Evolutionary conservation across 2,329 filamentous ascomycete species (phyloP), one percentile per base, ranked within the genome.

Genomic region (Stagonosporopsis chrysanthemi): DNA sequence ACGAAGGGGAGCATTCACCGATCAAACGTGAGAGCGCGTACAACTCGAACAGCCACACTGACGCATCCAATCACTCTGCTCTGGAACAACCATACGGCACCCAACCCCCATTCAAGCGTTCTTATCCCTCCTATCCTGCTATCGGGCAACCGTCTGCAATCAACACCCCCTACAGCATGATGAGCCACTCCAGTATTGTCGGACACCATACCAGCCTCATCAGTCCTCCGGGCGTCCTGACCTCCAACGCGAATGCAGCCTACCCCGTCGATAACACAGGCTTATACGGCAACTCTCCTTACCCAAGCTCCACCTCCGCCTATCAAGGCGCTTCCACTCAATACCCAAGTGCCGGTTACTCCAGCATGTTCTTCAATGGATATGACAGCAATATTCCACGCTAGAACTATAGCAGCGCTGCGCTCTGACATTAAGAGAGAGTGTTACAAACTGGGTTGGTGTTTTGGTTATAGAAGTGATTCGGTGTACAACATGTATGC

Each of bases 1-100:
- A 44, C 39, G 54, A 57, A 14, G 54, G 48, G 26, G 54, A 57
- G 23, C 54, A 57, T 19, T 57, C 54, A 26, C 54, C 54, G 8
- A 23, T 52, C 31, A 57, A 57, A 39, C 54, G 48, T 15, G 54
- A 57, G 26, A 49, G 9, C n/a, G 24, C 48, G 12, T 57, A 57
- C 40, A 52, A 28, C 33, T 15, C 48, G 5, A 39, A 38, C 39
- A 43, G 33, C 31, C 54, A 52, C 11, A 31, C 35, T 4, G 43
- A 57, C 17, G 7, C 22, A 6, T 29, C 54, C 2, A 45, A 14
- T 17, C 54, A 57, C 22, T 47, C 54, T 28, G 28, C 44, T n/a
- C 19, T 57, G 4, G 54, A 57, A 24, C 48, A 52, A 7, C 9
- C 54, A 35, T 57, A 52, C 33, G 43, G 48, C 12, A 26, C 26